Conservation (phyloP, 2,329 filamentous ascomycete genomes). For the Ophiocordyceps robertsii region DNA sequence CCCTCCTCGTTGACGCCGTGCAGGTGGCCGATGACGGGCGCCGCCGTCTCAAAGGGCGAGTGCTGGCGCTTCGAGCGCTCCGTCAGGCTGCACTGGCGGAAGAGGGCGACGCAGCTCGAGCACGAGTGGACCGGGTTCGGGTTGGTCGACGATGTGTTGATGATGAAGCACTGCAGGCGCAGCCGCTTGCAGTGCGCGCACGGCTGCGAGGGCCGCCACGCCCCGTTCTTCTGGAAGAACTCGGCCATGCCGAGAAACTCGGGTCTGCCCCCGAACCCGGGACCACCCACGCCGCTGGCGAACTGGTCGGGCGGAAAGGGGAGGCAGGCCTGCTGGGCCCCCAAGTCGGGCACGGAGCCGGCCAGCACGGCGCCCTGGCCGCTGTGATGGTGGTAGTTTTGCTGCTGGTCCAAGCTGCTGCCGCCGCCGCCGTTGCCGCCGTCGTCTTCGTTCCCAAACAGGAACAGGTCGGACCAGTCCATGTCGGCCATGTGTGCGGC, state of each 20-base stretch:
- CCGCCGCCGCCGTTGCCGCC: not conserved
- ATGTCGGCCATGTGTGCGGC: not conserved
- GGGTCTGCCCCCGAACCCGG: not conserved
- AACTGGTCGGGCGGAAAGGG: not conserved
- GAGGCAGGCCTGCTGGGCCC: not conserved
- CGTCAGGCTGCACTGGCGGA: constrained; percentile 34
- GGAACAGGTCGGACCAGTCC: constrained; percentile 4
- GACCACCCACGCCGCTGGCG: not conserved
- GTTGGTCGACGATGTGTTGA: constrained; percentile 31
- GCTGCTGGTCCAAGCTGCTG: not conserved
- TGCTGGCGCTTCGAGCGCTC: constrained; percentile 27
- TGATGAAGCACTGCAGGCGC: constrained; percentile 32
- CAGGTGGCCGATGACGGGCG: constrained; percentile 32
- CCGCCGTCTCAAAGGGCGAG: constrained; percentile 29
- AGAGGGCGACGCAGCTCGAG: constrained; percentile 36
- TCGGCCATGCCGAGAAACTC: constrained; percentile 17
- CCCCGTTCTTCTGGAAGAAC: constrained; percentile 26
- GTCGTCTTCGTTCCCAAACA: constrained; percentile 2
- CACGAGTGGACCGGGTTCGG: constrained; percentile 34
- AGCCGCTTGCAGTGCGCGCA: constrained; percentile 29
- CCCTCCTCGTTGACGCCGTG: constrained; percentile 31
- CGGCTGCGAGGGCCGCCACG: constrained; percentile 25
- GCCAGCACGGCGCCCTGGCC: not conserved
- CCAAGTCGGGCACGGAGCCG: not conserved
- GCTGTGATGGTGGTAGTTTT: not conserved